Base-by-base conservation (phyloP, 1,284 basidiomycete genomes). In the Fomitiporia mediterranea region DNA sequence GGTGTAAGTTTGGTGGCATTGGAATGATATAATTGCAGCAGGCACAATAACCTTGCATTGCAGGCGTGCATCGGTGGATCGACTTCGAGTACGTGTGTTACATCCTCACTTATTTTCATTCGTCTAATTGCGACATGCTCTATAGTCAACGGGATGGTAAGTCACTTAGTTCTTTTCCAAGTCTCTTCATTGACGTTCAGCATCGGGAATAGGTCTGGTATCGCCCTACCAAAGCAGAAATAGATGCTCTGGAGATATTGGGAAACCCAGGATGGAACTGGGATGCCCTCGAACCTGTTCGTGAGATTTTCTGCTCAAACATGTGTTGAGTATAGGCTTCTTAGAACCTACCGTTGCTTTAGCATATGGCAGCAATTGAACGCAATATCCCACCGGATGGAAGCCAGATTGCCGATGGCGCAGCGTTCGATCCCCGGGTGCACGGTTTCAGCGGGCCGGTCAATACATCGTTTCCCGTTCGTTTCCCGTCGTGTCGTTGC, bases 401-500 rank as follows among this genome's bases (percentile, higher is more conserved):
- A 15, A 37, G 38, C 4, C 65, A 66, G 40, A 58, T 57, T 52
- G 55, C 58, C 3, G 60, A 61, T n/a, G 64, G 64, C 19, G 63
- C 64, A n/a, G 48, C 55, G 21, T 35, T 58, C 15, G 61, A 64
- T 13, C 53, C 54, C 0, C 34, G 55, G 2, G 50, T 63, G 4
- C 65, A 65, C 43, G 65, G 65, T 3, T 65, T 59, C 51, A 23
- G 59, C 37, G 65, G 65, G 3, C 40, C 49, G 23, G 58, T 63
- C 19, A 62, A 66, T 27, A 58, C 58, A 4, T 64, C 63, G 1
- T 65, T 65, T 37, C 63, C 63, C 1, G 63, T 63, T 34, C 21
- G 49, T 44, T 13, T 53, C 21, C 43, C 4, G 4, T 23, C n/a
- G 7, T 1, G n/a, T n/a, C n/a, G n/a, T n/a, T n/a, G n/a, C n/a